Base-by-base conservation (phyloP, 345 rosid genomes). In the Combretum micranthum region DNA sequence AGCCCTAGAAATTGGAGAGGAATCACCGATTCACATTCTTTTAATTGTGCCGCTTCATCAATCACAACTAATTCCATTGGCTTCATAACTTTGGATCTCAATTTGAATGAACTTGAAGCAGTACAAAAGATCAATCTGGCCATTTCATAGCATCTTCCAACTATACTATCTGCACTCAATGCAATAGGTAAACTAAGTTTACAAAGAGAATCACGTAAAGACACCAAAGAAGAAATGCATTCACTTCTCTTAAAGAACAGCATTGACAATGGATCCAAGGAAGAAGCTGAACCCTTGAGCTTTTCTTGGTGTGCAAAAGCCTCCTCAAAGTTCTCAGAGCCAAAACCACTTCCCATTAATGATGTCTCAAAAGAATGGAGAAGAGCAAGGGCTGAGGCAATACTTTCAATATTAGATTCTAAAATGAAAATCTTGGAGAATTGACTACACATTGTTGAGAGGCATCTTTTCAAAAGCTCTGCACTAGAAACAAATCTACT, bases 361-460 rank as follows among this genome's bases (percentile, higher is more conserved):
- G 20, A n/a, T 50, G 46, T 7, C 53, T 61, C 44, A 32, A 73
- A 65, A 25, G 75, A 53, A 20, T 63, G 23, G 1, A 83, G 72
- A 39, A 69, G 49, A 19, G 10, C 14, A 21, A 65, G 50, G 39
- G 75, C 65, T 12, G 51, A 17, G 12, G 3, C n/a, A 3, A 74
- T 53, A 3, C 45, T 13, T 25, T 63, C 56, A 26, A 59, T 25
- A 58, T 47, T 61, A 62, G 54, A 20, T 44, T 64, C 64, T 56
- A 17, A 43, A 53, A 78, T 32, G 52, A 46, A 61, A 47, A 3
- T 59, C 46, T 25, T 52, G 21, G 83, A 52, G 14, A 67, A 13
- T 56, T 77, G 82, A 61, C 68, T 68, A 55, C 62, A 48, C n/a
- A 82, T 48, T 44, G 2, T 56, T 8, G 4, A 17, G 9, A 74